These are phyloP conservation scores for Candida pseudoviswanathii DNA, from an alignment of 1,139 yeast genomes.

Conservation along the genomic window DNA sequence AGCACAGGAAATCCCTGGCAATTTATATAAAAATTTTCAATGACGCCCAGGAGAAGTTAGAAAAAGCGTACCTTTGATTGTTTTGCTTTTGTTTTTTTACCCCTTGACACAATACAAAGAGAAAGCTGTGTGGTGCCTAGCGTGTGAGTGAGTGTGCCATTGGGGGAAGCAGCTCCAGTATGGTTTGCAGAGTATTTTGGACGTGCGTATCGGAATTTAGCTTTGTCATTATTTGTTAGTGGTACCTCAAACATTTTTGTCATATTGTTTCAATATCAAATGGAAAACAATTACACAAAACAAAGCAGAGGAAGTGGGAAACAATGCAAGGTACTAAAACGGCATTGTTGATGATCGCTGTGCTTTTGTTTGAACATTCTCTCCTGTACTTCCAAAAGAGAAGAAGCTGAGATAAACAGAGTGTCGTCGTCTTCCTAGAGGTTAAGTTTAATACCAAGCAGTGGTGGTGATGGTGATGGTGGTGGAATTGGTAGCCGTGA, in stretches of 20 bases:
- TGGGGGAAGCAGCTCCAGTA: too few relatives aligned
- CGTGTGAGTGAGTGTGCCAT: background rate
- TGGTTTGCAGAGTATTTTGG: background rate
- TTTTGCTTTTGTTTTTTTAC: background rate
- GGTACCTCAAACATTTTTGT: conserved; percentile 1
- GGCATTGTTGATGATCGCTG: background rate
- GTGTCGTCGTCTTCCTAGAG: too few relatives aligned
- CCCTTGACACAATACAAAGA: background rate
- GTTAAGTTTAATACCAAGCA: too few relatives aligned
- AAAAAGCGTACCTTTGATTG: background rate
- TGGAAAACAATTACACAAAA: conserved; percentile 3
- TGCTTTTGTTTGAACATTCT: background rate
- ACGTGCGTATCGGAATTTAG: background rate
- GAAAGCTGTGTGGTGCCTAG: background rate
- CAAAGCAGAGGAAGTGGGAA: background rate
- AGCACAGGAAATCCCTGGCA: background rate
- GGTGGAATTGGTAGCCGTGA: background rate
- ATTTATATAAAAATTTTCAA: background rate
- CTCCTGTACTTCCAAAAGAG: background rate
- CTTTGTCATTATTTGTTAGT: background rate
- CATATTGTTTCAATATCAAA: conserved; percentile 4
- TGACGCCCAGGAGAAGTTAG: background rate
- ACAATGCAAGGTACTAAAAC: conserved; percentile 1
- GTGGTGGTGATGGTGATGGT: background rate
- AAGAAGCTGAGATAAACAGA: too few relatives aligned